These are phyloP conservation scores for Magnolia sinica DNA, from an alignment of 164 flowering plant genomes.

Conservation along the genomic window DNA sequence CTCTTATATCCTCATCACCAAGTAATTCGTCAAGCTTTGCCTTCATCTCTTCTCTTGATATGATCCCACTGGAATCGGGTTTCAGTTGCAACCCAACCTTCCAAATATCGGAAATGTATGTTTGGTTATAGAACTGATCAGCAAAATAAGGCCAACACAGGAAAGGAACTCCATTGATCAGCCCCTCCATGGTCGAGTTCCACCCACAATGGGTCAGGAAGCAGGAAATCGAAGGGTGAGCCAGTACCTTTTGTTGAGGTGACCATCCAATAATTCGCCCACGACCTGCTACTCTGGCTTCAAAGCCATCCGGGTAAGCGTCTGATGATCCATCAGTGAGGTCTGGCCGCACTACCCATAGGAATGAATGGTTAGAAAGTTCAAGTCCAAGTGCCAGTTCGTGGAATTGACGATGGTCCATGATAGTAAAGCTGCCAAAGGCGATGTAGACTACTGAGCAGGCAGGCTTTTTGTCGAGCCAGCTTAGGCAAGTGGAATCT, in stretches of 20 bases:
- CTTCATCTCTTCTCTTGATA: no score
- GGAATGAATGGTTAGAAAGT: constrained; percentile 20
- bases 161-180: neutral
- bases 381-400: constrained; percentile 38
- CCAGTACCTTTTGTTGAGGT: constrained; percentile 26
- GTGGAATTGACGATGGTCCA: constrained; percentile 23
- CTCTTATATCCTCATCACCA: no score
- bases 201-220: constrained; percentile 3
- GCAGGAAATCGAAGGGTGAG: constrained; percentile 28
- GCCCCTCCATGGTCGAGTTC: no score
- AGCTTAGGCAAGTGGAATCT: constrained; percentile 26
- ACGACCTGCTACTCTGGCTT: neutral
- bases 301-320: constrained; percentile 25
- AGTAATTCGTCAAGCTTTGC: no score
- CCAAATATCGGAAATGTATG: no score
- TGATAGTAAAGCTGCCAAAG: constrained; percentile 31
- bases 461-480: constrained; percentile 33
- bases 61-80: no score
- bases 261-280: constrained; percentile 24
- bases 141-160: constrained; percentile 32
- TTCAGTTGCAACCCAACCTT: no score
- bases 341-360: constrained; percentile 37
- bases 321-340: neutral
- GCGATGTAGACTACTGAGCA: constrained; percentile 34
- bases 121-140: no score